A percentile compares a stretch with the other conserved stretches of the same genome.
phyloP scores from a whole-genome alignment of 129 eudicot species.

The Saussurea involucrata region DNA sequence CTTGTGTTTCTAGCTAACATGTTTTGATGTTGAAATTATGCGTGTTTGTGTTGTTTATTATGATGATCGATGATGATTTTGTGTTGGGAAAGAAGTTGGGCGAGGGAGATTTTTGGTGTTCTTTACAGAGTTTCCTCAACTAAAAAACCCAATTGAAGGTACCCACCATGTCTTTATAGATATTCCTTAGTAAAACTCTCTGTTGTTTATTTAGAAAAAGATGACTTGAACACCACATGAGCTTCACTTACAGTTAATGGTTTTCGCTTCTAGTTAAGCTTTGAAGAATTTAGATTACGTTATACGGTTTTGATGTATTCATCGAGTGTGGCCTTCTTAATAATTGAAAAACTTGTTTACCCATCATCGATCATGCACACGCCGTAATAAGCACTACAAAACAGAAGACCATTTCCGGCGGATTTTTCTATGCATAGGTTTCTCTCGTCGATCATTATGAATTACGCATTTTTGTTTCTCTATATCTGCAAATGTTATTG shows the following conservation, averaged over 20 bases:
- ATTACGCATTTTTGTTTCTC: too few relatives aligned
- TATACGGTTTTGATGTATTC: not conserved
- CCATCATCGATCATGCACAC: not conserved
- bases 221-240: not conserved
- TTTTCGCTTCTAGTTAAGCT: not conserved
- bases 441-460: not conserved
- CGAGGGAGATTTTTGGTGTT: conserved; percentile 92
- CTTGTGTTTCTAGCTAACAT: not conserved
- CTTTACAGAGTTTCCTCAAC: conserved; percentile 72
- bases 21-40: conserved; percentile 2
- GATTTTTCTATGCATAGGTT: not conserved
- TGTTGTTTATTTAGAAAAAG: not conserved
- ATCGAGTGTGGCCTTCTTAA: not conserved
- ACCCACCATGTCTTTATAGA: conserved; percentile 14
- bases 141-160: conserved; percentile 69
- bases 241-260: not conserved
- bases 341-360: too few relatives aligned
- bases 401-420: too few relatives aligned
- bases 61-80: conserved; percentile 68
- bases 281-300: not conserved
- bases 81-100: conserved; percentile 96
- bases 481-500: too few relatives aligned
- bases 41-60: not conserved
- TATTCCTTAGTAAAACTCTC: not conserved
- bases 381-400: too few relatives aligned